These are phyloP conservation scores for Nidularia sp. DNA, from an alignment of 768 basidiomycete species.

Conservation along the genomic window DNA sequence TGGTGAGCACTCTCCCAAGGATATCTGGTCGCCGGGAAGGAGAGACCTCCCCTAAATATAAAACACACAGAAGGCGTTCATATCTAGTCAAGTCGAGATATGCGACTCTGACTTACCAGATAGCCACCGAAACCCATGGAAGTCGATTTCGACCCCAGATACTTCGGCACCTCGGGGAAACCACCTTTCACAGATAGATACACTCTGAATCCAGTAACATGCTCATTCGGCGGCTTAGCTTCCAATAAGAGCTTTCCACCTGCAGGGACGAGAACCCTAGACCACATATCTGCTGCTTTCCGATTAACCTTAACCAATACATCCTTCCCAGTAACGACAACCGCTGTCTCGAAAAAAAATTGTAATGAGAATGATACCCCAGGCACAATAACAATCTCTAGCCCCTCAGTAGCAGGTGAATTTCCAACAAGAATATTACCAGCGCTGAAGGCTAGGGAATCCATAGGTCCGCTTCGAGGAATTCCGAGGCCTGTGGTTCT, in stretches of 20 bases:
- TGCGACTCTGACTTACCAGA: constrained; percentile 29
- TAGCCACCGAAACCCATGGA: constrained; percentile 60
- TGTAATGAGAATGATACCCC: constrained; percentile 37
- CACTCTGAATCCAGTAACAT: constrained; percentile 40
- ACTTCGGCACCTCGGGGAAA: constrained; percentile 50
- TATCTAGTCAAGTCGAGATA: not conserved
- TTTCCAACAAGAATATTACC: constrained; percentile 64
- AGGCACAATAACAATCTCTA: constrained; percentile 50
- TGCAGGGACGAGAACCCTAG: constrained; percentile 38
- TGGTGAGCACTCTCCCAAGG: constrained; percentile 28
- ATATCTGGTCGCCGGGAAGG: constrained; percentile 45
- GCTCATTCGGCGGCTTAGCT: constrained; percentile 11
- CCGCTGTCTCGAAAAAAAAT: constrained; percentile 45
- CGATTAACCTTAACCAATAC: constrained; percentile 39
- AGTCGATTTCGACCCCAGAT: constrained; percentile 64
- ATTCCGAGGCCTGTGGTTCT: constrained; percentile 51
- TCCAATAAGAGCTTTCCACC: constrained; percentile 40
- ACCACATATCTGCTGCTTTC: constrained; percentile 39
- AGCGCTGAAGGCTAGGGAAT: constrained; percentile 46
- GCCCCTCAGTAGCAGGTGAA: constrained; percentile 37
- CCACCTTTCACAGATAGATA: constrained; percentile 60
- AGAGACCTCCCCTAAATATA: constrained; percentile 45
- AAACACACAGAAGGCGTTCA: constrained; percentile 1
- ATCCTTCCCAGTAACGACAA: constrained; percentile 54
- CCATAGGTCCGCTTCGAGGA: constrained; percentile 64